Conservation (phyloP, 495 filamentous ascomycete genomes). For the Tuber microsphaerosporum region DNA sequence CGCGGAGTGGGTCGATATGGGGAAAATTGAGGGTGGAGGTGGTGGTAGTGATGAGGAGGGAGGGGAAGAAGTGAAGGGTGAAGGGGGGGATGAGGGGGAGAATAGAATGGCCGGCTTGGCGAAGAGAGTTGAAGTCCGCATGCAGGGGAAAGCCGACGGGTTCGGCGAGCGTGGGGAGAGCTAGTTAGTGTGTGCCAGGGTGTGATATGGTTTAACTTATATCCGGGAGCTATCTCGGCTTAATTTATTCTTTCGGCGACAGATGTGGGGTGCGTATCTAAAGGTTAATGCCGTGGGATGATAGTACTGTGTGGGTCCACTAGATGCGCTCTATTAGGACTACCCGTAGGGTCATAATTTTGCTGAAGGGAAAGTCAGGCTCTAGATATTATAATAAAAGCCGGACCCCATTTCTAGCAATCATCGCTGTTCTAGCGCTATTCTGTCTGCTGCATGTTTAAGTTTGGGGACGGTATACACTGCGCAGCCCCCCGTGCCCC, state of each 20-base stretch:
- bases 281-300: background rate
- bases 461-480: background rate
- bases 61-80: background rate
- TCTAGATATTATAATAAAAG: background rate
- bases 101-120: background rate
- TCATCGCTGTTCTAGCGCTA: background rate
- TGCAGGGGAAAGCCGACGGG: background rate
- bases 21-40: background rate
- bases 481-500: background rate
- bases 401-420: background rate
- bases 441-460: background rate
- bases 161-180: background rate
- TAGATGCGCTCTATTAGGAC: background rate
- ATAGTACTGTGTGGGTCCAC: background rate
- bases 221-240: too few relatives aligned
- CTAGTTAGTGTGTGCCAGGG: background rate
- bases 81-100: background rate
- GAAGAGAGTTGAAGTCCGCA: background rate
- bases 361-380: background rate
- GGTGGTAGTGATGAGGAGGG: background rate
- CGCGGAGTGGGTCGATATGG: background rate
- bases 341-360: background rate
- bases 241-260: background rate
- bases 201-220: too few relatives aligned
- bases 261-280: background rate